Percentiles rank a stretch among this genome's conserved stretches.
Evolutionary conservation across 352 stramenopile species (phyloP).

Genomic region (Saprolegnia parasitica): DNA sequence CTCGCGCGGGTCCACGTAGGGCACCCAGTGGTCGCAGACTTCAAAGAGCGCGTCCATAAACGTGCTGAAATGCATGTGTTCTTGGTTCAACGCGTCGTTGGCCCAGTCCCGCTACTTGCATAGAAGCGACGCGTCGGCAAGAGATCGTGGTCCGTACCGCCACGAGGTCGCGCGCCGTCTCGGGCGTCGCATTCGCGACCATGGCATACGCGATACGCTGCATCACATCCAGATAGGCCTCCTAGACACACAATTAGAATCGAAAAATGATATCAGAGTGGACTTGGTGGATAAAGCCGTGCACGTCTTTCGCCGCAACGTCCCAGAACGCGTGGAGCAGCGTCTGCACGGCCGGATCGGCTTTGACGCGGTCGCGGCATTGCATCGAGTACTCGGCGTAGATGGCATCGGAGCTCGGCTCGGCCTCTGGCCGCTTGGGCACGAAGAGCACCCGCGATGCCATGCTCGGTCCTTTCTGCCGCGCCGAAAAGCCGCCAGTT

Average conservation of each 20-base stretch:
- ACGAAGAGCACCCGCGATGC: constrained; percentile 15
- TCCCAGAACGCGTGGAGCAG: constrained; percentile 18
- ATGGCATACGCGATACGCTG: constrained; percentile 16
- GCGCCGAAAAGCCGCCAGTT: neutral
- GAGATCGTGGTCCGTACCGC: neutral
- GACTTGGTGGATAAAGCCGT: constrained; percentile 6
- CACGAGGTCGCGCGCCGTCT: constrained; percentile 1
- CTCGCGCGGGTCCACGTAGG: constrained; percentile 15
- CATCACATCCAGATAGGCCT: constrained; percentile 10
- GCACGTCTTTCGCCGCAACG: constrained; percentile 2
- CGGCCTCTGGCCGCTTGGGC: constrained; percentile 8
- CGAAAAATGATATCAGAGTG: no score
- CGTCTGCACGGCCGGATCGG: neutral
- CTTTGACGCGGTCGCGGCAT: constrained; percentile 7
- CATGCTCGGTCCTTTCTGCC: neutral
- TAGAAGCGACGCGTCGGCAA: neutral
- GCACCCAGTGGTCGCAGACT: constrained; percentile 17
- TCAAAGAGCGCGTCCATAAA: constrained; percentile 25
- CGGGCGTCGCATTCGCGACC: neutral
- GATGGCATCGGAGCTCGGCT: constrained; percentile 1
- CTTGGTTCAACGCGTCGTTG: neutral
- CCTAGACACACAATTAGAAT: neutral
- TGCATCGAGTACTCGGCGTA: constrained; percentile 19
- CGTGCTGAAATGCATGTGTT: neutral
- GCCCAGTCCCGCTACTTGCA: constrained; percentile 11